These are phyloP conservation scores for Epichloe sp. DNA, from an alignment of 2,329 filamentous ascomycete species.

Conservation along the genomic window DNA sequence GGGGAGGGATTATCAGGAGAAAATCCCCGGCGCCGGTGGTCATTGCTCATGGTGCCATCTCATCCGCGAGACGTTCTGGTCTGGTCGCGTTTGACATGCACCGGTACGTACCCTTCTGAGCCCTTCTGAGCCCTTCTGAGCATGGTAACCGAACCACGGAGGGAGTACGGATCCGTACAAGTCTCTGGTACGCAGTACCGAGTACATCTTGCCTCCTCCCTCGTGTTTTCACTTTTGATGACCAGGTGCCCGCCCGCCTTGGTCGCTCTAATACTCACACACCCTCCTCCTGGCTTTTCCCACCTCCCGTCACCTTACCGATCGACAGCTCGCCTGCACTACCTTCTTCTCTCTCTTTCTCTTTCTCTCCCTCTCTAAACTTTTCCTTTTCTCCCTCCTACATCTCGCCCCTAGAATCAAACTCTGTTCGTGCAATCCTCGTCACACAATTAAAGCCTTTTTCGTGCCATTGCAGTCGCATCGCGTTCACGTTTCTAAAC, in stretches of 20 bases:
- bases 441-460: conserved; percentile 2
- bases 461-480: conserved; percentile 7
- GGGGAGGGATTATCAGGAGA: neutral
- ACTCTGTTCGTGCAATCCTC: conserved; percentile 1
- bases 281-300: conserved; percentile 8
- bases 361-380: conserved; percentile 14
- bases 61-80: neutral
- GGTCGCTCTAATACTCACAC: conserved; percentile 10
- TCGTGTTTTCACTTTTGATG: conserved; percentile 5
- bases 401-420: conserved; percentile 5
- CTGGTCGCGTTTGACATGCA: neutral
- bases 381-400: conserved; percentile 11
- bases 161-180: neutral
- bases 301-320: conserved; percentile 11
- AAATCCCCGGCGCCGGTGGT: neutral
- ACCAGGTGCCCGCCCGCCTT: conserved; percentile 5
- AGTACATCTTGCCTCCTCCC: conserved; percentile 3
- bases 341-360: conserved; percentile 8
- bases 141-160: neutral
- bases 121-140: neutral
- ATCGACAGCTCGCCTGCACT: conserved; percentile 5
- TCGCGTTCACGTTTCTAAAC: conserved; percentile 7
- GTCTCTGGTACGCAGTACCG: neutral
- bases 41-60: neutral
- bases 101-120: neutral